These are phyloP conservation scores for Aspergillus indologenus DNA, from an alignment of 495 filamentous ascomycete species.

Conservation along the genomic window DNA sequence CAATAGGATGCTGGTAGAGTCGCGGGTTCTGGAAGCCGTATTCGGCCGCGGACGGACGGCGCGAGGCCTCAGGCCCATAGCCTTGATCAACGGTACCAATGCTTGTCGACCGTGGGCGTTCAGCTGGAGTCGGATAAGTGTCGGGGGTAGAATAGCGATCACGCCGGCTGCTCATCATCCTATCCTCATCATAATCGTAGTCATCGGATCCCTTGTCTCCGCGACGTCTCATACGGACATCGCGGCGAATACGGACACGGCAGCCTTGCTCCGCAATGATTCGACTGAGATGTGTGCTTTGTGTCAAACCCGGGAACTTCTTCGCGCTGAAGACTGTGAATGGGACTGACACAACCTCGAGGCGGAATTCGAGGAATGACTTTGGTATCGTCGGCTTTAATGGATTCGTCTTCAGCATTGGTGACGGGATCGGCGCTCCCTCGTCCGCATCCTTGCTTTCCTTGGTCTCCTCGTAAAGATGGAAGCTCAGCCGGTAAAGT, in stretches of 20 bases:
- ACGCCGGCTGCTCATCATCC: conserved; percentile 47
- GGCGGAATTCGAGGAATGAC: conserved; percentile 59
- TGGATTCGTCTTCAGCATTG: conserved; percentile 19
- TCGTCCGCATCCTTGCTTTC: conserved; percentile 64
- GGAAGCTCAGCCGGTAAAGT: conserved; percentile 82
- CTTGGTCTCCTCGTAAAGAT: conserved; percentile 90
- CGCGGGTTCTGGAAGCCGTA: conserved; percentile 44
- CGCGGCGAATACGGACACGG: conserved; percentile 91
- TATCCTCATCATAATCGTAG: conserved; percentile 65
- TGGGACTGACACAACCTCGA: conserved; percentile 84
- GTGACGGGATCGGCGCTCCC: conserved; percentile 35
- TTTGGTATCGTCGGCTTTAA: conserved; percentile 37
- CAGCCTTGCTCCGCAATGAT: conserved; percentile 96
- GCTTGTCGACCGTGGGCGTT: conserved; percentile 72
- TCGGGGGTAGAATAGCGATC: conserved; percentile 58
- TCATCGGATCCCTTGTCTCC: conserved; percentile 68
- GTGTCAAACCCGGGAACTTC: conserved; percentile 94
- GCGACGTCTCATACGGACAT: conserved; percentile 93
- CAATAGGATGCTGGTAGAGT: conserved; percentile 33
- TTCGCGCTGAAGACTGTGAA: conserved; percentile 96
- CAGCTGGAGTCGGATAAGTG: conserved; percentile 38
- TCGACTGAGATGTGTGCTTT: conserved; percentile 84
- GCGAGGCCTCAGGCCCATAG: conserved; percentile 35
- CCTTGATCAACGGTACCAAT: conserved; percentile 59
- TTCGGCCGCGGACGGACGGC: conserved; percentile 55